A percentile compares a stretch with the other conserved stretches of the same genome.
These are phyloP conservation scores for Ottelia alismoides DNA, from an alignment of 106 monocot genomes.

Conservation along the genomic window DNA sequence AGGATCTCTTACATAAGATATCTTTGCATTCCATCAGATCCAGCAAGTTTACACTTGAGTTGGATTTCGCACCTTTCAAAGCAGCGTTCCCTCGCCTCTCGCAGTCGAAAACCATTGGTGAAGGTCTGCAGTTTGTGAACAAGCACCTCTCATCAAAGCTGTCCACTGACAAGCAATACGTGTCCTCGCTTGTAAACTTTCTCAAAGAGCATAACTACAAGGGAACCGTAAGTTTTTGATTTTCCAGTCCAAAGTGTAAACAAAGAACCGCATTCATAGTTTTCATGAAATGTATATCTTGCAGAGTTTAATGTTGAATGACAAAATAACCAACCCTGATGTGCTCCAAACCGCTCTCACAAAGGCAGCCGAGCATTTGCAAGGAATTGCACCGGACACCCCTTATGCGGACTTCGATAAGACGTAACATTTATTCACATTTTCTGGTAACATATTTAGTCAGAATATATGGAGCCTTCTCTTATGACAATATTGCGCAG, in stretches of 20 bases:
- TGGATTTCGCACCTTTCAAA: conserved; percentile 81
- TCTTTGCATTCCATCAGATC: conserved; percentile 6
- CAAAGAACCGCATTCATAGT: no score
- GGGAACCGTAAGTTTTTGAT: conserved; percentile 45
- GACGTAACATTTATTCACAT: conserved; percentile 17
- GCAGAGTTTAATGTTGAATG: conserved; percentile 70
- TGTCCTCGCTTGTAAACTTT: conserved; percentile 46
- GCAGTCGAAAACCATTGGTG: conserved; percentile 59
- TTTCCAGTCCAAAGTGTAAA: no score
- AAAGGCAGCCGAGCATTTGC: conserved; percentile 51
- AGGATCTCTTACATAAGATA: conserved; percentile 5
- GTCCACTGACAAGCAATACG: conserved; percentile 67
- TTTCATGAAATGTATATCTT: background rate
- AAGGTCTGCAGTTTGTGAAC: conserved; percentile 70
- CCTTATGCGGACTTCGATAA: conserved; percentile 52
- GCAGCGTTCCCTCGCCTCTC: conserved; percentile 54
- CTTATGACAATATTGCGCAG: no score
- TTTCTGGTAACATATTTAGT: background rate
- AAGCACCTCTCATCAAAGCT: conserved; percentile 68
- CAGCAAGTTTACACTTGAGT: conserved; percentile 43
- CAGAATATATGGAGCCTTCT: no score
- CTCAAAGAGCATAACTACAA: conserved; percentile 52
- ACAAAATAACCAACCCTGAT: conserved; percentile 45
- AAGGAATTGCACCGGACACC: conserved; percentile 40
- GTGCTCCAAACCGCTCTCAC: conserved; percentile 48